Evolutionary conservation across 2,329 filamentous ascomycete species (phyloP), one percentile per base, ranked within the genome.

Genomic region (Xylaria polymorpha): DNA sequence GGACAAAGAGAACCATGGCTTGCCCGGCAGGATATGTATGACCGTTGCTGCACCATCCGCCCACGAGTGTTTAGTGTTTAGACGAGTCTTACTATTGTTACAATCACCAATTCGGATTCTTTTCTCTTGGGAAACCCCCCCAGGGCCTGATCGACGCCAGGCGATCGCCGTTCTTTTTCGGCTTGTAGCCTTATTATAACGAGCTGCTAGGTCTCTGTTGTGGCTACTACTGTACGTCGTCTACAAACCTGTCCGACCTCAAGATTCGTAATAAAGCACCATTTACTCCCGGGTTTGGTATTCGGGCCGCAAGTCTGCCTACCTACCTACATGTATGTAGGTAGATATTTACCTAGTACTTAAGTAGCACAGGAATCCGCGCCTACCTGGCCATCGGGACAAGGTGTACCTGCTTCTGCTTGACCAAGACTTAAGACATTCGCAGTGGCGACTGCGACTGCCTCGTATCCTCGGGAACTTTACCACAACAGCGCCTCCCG

Each of bases 21-120:
- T 55, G 61, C 44, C 66, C 61, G 68, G 69, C 64, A 64, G 72
- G 72, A 74, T 75, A 76, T 77, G 76, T 76, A 69, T 71, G 61
- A 44, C 43, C 48, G 55, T 10, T 71, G 62, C 72, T 75, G 70
- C 69, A 70, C 66, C 64, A 63, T 70, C 50, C 12, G 20, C 55
- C 46, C 48, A 32, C 55, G 59, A 60, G 61, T 67, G 59, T 64
- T 60, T 58, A 12, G 35, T 29, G 3, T 29, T 29, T 29, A 62
- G 63, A 50, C 60, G 64, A 66, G 69, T 72, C 43, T 67, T 43
- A 22, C 32, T 32, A 62, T 43, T 35, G 39, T 68, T 48, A 8
- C 43, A 20, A 56, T 68, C 56, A 70, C 57, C 55, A 37, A 41
- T 64, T 66, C 59, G 39, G 46, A 55, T 62, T 50, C 14, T 44